These are phyloP conservation scores for Penicillium herquei DNA, from an alignment of 495 filamentous ascomycete genomes.

Conservation along the genomic window DNA sequence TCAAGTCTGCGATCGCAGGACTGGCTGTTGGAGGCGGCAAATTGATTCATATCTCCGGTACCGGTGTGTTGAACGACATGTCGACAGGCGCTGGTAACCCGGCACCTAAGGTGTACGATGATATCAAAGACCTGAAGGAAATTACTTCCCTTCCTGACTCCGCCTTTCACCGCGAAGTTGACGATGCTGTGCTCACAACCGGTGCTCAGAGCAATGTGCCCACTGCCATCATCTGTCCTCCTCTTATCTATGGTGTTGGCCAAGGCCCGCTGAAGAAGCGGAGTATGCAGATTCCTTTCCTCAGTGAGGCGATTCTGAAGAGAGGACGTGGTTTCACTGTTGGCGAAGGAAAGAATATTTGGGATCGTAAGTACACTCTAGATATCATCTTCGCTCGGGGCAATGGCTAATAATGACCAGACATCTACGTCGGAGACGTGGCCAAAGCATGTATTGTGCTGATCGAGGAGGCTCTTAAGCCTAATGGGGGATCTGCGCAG, in stretches of 20 bases:
- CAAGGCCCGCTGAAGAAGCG: conserved; percentile 7
- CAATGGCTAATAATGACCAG: not conserved
- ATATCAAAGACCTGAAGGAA: not conserved
- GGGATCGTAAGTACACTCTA: conserved; percentile 2
- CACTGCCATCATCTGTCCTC: conserved; percentile 9
- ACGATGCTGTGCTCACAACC: conserved; percentile 4
- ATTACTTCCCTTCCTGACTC: not conserved
- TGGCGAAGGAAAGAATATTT: conserved; percentile 5
- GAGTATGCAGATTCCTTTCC: conserved; percentile 8
- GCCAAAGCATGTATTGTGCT: not conserved
- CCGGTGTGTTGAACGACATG: conserved; percentile 8
- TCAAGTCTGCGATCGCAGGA: not conserved
- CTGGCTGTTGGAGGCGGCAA: not conserved
- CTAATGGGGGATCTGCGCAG: not conserved
- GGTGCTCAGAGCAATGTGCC: not conserved
- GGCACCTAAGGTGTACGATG: not conserved
- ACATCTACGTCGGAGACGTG: not conserved
- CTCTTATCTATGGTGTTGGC: conserved; percentile 5
- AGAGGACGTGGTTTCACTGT: conserved; percentile 8
- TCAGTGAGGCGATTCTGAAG: conserved; percentile 5
- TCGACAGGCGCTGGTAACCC: conserved; percentile 4
- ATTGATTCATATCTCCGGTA: conserved; percentile 10
- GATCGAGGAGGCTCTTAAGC: conserved; percentile 4
- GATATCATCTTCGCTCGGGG: not conserved
- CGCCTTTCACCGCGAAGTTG: conserved; percentile 6